Evolutionary conservation across 148 eudicot species (phyloP), one percentile per base, ranked within the genome.

Genomic region (Vaccinium myrtillus): DNA sequence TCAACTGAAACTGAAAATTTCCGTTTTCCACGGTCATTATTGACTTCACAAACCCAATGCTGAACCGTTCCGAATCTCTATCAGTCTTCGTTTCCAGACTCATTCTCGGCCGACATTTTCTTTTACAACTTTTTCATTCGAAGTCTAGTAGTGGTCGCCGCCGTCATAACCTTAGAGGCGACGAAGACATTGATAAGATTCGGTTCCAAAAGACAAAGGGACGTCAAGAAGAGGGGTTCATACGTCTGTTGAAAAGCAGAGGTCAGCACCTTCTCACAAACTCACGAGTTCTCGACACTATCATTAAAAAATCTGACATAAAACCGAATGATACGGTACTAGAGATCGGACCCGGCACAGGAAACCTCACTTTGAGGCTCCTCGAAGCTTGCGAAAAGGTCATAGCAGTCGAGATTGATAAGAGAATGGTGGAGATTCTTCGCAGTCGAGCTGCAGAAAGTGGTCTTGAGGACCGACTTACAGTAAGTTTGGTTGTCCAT

Each of bases 261-360:
- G 99, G 99, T 5, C 99, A 97, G 83, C 99, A 97, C 86, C 91
- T 97, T 79, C 92, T 95, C 15, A 94, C 94, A 14, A 97, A 92
- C 87, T 87, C 87, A 0, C 91, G 98, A 46, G 85, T 95, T 43
- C 93, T 97, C 9, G 96, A 97, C 16, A n/a, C 99, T 27, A 97
- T 97, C 86, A 93, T 97, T 25, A 86, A 58, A 55, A 91, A 85
- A 80, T 95, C 98, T 19, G 82, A 88, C 21, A 86, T 95, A 51
- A 87, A 86, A 55, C 73, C 90, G 0, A 89, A 87, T 12, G 99
- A 97, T 78, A 97, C 98, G 1, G 96, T 97, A 82, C 89, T 97
- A 27, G 99, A 97, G 87, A 94, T 97, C 63, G 99, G 99, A 61
- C 99, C 99, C 46, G 99, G 99, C 32, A 95, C 99, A 4, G 99